Evolutionary conservation across 257 asterid genomes (phyloP).

Genomic region (Rehmannia glutinosa): DNA sequence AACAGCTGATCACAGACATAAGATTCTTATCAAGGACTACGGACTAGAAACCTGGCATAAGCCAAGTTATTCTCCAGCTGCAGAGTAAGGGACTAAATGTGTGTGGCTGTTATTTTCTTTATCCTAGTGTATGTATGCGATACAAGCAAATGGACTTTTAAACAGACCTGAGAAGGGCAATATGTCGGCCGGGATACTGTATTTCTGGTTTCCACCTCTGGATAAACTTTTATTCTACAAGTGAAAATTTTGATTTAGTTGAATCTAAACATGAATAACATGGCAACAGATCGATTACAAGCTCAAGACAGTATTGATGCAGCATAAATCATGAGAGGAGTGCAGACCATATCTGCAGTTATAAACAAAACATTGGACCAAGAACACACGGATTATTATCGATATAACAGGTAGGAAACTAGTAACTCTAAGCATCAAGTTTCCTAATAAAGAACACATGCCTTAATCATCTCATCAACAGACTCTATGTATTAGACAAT

Average conservation of each 20-base stretch:
- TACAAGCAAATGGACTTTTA: constrained; percentile 4
- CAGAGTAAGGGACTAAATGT: background rate
- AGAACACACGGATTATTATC: background rate
- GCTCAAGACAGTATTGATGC: background rate
- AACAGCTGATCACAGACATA: background rate
- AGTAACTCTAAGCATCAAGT: constrained; percentile 1
- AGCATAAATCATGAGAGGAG: background rate
- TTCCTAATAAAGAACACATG: background rate
- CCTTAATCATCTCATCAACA: background rate
- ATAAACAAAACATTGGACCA: background rate
- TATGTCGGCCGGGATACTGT: constrained; percentile 63
- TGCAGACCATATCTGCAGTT: background rate
- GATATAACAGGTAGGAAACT: background rate
- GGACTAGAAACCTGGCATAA: background rate
- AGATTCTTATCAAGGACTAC: background rate
- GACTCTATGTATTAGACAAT: background rate
- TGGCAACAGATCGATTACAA: background rate
- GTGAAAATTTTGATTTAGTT: constrained; percentile 19
- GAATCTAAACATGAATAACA: constrained; percentile 1
- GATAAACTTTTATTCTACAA: constrained; percentile 79
- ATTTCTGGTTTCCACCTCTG: constrained; percentile 93
- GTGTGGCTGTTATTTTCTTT: background rate
- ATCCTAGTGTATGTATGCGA: background rate
- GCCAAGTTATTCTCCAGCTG: background rate
- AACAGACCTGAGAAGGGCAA: constrained; percentile 87